Conservation (phyloP, 805 yeast genomes). For the Metschnikowia chrysomelidarum region DNA sequence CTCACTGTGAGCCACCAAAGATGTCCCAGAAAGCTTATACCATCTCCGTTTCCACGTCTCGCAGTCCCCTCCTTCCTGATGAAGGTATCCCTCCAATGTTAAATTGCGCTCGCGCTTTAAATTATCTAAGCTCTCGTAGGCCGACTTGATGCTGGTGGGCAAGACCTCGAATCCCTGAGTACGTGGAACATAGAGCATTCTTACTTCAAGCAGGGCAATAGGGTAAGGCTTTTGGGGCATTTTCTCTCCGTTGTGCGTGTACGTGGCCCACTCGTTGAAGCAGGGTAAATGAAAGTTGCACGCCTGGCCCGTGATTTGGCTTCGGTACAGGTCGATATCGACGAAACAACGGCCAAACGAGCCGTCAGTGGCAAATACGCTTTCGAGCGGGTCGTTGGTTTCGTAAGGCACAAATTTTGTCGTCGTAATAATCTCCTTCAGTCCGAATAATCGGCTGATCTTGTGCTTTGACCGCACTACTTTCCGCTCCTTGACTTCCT, state of each 20-base stretch:
- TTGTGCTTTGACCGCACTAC: conserved; percentile 45
- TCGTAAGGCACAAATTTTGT: conserved; percentile 53
- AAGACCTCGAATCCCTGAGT: conserved; percentile 56
- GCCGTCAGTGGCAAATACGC: conserved; percentile 76
- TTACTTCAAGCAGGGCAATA: conserved; percentile 65
- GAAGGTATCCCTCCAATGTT: conserved; percentile 63
- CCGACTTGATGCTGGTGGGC: conserved; percentile 64
- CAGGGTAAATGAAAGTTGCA: conserved; percentile 56
- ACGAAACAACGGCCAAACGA: conserved; percentile 81
- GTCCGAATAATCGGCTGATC: conserved; percentile 47
- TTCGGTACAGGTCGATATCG: conserved; percentile 56
- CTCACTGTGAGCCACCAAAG: conserved; percentile 75
- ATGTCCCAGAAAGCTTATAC: conserved; percentile 70
- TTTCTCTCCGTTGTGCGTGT: conserved; percentile 22
- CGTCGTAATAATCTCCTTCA: conserved; percentile 46
- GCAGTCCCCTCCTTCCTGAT: conserved; percentile 93
- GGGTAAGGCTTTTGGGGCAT: conserved; percentile 47
- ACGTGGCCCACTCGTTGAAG: conserved; percentile 77
- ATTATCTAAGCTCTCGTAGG: conserved; percentile 34
- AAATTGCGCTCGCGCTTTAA: conserved; percentile 26
- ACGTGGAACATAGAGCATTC: conserved; percentile 69
- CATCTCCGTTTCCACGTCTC: conserved; percentile 68
- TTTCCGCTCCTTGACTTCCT: conserved; percentile 59
- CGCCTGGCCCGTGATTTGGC: conserved; percentile 52
- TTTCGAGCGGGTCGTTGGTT: conserved; percentile 58